These are phyloP conservation scores for Paramecium caudatum DNA, from an alignment of 73 alveolate species.

Conservation along the genomic window DNA sequence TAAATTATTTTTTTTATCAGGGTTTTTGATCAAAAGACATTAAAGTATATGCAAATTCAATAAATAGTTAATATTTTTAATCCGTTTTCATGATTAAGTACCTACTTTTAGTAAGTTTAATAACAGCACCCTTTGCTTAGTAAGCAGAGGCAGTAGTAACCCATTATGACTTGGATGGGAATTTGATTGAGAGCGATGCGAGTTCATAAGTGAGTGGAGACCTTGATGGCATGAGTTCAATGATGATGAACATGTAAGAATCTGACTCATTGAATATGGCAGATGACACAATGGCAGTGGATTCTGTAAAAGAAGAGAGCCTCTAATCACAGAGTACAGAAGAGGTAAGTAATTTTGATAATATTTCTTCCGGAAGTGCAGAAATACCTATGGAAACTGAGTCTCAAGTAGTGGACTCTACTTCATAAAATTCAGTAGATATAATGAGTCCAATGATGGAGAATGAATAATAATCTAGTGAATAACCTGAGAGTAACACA, in stretches of 20 bases:
- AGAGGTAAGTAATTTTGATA: no score
- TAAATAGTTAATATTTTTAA: neutral
- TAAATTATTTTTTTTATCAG: neutral
- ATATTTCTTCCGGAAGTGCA: no score
- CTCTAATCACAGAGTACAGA: no score
- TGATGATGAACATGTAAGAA: constrained; percentile 22
- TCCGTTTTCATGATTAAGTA: constrained; percentile 57
- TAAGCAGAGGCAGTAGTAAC: constrained; percentile 53
- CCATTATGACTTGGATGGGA: constrained; percentile 64
- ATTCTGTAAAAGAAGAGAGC: no score
- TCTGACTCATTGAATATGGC: no score
- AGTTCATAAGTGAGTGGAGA: neutral
- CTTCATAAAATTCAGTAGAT: no score
- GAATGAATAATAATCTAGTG: no score
- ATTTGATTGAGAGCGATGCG: constrained; percentile 1
- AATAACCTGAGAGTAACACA: no score
- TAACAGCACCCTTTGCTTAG: constrained; percentile 43
- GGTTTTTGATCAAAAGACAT: neutral
- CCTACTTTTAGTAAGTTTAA: constrained; percentile 33
- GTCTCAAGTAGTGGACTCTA: no score
- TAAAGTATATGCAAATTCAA: neutral
- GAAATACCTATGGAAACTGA: no score
- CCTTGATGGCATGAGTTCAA: constrained; percentile 51
- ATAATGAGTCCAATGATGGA: no score
- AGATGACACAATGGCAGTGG: no score